Evolutionary conservation across 2,329 filamentous ascomycete species (phyloP).

Genomic region (Colletotrichum sp.): DNA sequence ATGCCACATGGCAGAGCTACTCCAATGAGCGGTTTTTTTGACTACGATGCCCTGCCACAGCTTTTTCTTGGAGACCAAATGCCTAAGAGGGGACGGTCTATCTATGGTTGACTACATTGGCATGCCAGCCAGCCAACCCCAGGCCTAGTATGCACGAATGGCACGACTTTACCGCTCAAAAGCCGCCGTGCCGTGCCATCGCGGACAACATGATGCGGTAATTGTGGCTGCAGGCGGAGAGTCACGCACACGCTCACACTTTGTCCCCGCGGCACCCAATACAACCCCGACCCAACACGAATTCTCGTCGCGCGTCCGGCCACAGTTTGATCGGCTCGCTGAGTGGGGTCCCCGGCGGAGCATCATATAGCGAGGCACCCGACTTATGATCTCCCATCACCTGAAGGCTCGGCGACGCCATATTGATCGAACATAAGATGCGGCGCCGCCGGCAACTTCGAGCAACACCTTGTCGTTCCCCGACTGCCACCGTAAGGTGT

Average conservation of each 20-base stretch:
- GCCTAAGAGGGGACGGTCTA: not conserved
- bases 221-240: not conserved
- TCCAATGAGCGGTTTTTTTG: not conserved
- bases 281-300: not conserved
- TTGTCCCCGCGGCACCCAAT: not conserved
- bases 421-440: not conserved
- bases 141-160: not conserved
- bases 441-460: not conserved
- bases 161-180: not conserved
- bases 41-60: not conserved
- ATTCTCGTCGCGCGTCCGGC: not conserved
- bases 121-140: not conserved
- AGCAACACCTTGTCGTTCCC: not conserved
- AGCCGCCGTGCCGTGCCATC: not conserved
- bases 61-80: not conserved
- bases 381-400: slow-evolving; percentile 20
- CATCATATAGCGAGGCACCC: slow-evolving; percentile 17
- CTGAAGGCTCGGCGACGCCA: not conserved
- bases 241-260: not conserved
- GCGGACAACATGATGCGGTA: not conserved
- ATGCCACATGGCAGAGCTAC: not conserved
- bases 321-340: slow-evolving; percentile 14
- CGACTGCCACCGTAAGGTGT: not conserved
- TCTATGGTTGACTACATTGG: not conserved
- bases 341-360: slow-evolving; percentile 3